Evolutionary conservation across 2,329 filamentous ascomycete species (phyloP), one percentile per base, ranked within the genome.

Genomic region (Dactylella cylindrospora): DNA sequence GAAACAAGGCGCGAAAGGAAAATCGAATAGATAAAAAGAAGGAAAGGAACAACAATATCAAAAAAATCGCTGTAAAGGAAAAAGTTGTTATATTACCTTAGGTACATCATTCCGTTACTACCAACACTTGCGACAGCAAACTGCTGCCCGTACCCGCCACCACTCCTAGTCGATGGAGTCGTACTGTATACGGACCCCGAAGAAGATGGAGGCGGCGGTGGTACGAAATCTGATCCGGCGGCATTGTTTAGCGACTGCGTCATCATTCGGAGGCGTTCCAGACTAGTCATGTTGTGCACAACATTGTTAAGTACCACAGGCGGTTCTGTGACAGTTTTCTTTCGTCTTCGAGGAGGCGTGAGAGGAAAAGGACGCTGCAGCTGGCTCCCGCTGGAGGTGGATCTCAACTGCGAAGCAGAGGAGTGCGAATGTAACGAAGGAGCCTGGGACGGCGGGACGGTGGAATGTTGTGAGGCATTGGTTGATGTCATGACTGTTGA

Each of bases 61-160:
- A n/a, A n/a, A n/a, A n/a, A n/a, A n/a, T n/a, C n/a, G n/a, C n/a
- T n/a, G n/a, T n/a, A n/a, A n/a, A n/a, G 28, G 8, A 31, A 31
- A 31, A 31, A 31, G 8, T 9, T 31, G 9, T 31, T 31, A 31
- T 9, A 46, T 57, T 64, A 64, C 59, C 59, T 64, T 8, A 64
- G 52, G 52, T 64, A 64, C 52, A 64, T 55, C 59, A 64, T 64
- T 38, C 59, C 59, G 35, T 64, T 64, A 22, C 52, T 64, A 8
- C 59, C 59, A 64, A 64, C 59, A 45, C 59, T 64, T 15, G 59
- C 59, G 12, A 64, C 59, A 17, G 59, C 19, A 38, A 64, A 64
- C 51, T 64, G 59, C 36, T 64, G 59, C 20, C 59, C 59, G 28
- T 54, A 45, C 9, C 51, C 51, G 22, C 44, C 47, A 8, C 44